Evolutionary conservation across 2,329 filamentous ascomycete genomes (phyloP), one percentile per base, ranked within the genome.

Genomic region (Colletotrichum eremochloae): DNA sequence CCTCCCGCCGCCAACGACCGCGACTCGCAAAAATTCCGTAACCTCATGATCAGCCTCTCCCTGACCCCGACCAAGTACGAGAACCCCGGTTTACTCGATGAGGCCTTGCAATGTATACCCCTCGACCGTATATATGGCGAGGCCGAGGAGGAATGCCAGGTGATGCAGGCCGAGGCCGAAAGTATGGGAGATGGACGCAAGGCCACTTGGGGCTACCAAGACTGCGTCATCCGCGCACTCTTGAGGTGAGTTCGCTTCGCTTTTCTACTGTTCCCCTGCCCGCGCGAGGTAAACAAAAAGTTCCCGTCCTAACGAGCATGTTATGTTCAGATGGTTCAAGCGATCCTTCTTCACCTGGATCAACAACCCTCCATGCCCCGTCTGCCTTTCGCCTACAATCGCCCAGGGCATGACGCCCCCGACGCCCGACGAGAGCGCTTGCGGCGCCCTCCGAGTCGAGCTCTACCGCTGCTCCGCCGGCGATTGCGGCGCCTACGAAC

Each of bases 161-260:
- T 98, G 40, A 86, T 97, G 76, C 91, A 93, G 79, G 96, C 94
- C 44, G 92, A 97, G 81, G 96, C 96, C 42, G 93, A 93, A 79
- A 97, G 94, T 76, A 91, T 97, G 84, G 94, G 93, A 29, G 90
- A 93, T 68, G 93, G 92, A 67, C 88, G 90, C 75, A 93, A 93
- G 80, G 90, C 95, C 1, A 93, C 95, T 85, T 98, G 96, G 96
- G 96, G 95, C 69, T 98, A 98, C 80, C 96, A 98, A 82, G 96
- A 99, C 83, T 99, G 96, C 81, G 94, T 98, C 67, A 93, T 98
- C 79, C 90, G 94, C 76, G 94, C 96, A 73, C 86, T 98, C 75
- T 86, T 98, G 78, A 92, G 91, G 93, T 75, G 48, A 48, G 74
- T 69, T 50, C 3, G 9, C 29, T 36, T 36, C 44, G 42, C 42